A percentile compares a stretch with the other conserved stretches of the same genome.
These are phyloP conservation scores for Endocalyx cinctus DNA, from an alignment of 2,329 filamentous ascomycete genomes.

Conservation along the genomic window DNA sequence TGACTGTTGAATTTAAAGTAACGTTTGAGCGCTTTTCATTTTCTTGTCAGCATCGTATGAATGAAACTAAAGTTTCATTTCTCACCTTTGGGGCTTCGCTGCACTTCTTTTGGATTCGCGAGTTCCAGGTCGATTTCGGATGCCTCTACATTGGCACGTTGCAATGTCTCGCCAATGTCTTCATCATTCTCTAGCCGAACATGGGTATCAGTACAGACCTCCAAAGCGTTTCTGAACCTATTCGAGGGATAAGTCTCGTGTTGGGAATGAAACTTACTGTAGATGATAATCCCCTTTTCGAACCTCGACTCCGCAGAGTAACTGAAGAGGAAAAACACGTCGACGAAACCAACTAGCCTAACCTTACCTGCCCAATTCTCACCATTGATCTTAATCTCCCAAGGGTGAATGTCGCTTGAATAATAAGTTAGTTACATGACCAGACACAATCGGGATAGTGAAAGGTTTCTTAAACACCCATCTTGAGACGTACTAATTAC, in stretches of 20 bases:
- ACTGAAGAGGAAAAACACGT: slow-evolving; percentile 29
- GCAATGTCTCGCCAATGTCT: slow-evolving; percentile 16
- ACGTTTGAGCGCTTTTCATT: slow-evolving; percentile 10
- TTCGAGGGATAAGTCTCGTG: too few species aligned
- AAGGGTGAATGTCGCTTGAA: slow-evolving; percentile 27
- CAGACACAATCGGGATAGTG: neutral
- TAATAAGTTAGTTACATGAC: neutral
- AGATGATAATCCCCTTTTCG: slow-evolving; percentile 25
- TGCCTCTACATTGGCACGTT: slow-evolving; percentile 11
- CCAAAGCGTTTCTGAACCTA: too few species aligned
- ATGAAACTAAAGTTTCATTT: too few species aligned
- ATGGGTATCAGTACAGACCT: slow-evolving; percentile 1
- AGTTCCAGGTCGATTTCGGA: slow-evolving; percentile 12
- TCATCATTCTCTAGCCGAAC: slow-evolving; percentile 20
- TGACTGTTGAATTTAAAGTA: slow-evolving; percentile 21
- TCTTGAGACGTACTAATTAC: slow-evolving; percentile 22
- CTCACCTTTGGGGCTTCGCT: slow-evolving; percentile 7
- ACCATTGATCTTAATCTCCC: slow-evolving; percentile 28
- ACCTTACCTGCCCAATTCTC: slow-evolving; percentile 27
- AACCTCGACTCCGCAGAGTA: slow-evolving; percentile 27
- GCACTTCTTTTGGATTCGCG: slow-evolving; percentile 15
- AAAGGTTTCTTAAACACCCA: neutral
- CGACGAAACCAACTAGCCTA: slow-evolving; percentile 30
- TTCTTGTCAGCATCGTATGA: too few species aligned
- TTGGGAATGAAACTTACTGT: slow-evolving; percentile 17